Base-by-base conservation (phyloP, 23 red algal genomes). In the Cyanidioschyzon merolae region DNA sequence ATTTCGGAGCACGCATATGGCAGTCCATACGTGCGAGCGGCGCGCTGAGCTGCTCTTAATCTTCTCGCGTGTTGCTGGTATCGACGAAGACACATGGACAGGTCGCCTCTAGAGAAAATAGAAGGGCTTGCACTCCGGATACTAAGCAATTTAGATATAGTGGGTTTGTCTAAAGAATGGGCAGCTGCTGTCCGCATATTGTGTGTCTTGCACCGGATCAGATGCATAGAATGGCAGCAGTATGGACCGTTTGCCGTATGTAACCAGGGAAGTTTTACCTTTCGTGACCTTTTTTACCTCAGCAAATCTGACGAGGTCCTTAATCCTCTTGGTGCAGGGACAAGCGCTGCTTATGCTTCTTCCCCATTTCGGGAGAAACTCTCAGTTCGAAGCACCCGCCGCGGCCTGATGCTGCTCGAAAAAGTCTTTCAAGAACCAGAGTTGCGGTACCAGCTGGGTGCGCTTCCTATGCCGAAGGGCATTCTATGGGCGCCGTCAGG, bases 401-500 rank as follows among this genome's bases (percentile, higher is more conserved):
- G 63, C 63, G 63, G n/a, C n/a, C 7, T 71, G 63, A 25, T 17
- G 63, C 63, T 25, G 16, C 29, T 71, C 2, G 21, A 35, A 7
- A 35, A 12, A 7, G 30, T 71, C 12, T 35, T 71, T 35, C n/a
- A 35, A 17, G 29, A 25, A 17, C n/a, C n/a, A 32, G 16, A 17
- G 32, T 27, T 32, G 63, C 63, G 29, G 7, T 35, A 71, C 63
- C 63, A 32, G 30, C 63, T 71, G 63, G 63, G 63, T 35, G 32
- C 30, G n/a, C n/a, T 71, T 25, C n/a, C 63, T 27, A 35, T 7
- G 29, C 63, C 63, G n/a, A 71, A 71, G 63, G 63, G 63, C 12
- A 35, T 71, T 27, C 2, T 71, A 27, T 71, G 63, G 63, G 63
- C 63, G 30, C 63, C 63, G n/a, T 27, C n/a, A 3, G 63, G 63